Base-by-base conservation (phyloP, 768 basidiomycete genomes). In the Sporobolomyces phaffii region DNA sequence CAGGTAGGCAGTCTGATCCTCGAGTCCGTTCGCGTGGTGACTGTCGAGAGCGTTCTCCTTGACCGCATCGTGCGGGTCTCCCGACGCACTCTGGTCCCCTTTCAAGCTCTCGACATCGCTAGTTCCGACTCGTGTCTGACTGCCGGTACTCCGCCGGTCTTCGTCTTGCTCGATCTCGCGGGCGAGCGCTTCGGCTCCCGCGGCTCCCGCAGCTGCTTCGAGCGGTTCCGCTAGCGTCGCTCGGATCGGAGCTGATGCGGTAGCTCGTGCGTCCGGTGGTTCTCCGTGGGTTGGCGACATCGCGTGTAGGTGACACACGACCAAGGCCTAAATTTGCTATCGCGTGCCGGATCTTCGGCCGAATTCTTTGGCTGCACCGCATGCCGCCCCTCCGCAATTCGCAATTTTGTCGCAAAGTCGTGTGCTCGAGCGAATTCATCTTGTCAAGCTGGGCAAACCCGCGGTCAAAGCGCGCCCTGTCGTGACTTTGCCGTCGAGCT, bases 1-100 rank as follows among this genome's bases (percentile, higher is more conserved):
- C 62, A 56, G 36, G 36, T 63, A 56, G 2, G 33, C 34, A 6
- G 43, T 52, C 38, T 64, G 65, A 41, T 68, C 65, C 5, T 38
- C 10, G 1, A 68, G 28, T 2, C 65, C 65, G 43, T 68, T 68
- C 15, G 29, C 31, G 29, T 62, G 60, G 28, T 56, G 60, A 6
- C 29, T 34, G 0, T 44, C 53, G 29, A 61, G 52, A 5, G 14
- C 41, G 1, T 34, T 47, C 45, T 28, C 28, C 43, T 44, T n/a
- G n/a, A n/a, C n/a, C n/a, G n/a, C n/a, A n/a, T n/a, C n/a, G n/a
- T n/a, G n/a, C n/a, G n/a, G n/a, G n/a, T n/a, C n/a, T n/a, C n/a
- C n/a, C n/a, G n/a, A n/a, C n/a, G n/a, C n/a, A n/a, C n/a, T 11
- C 44, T 28, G 36, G 34, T 26, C 20, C 3, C 38, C 29, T 38